phyloP scores from a whole-genome alignment of 805 yeast species.

The Suhomyces pyralidae region DNA sequence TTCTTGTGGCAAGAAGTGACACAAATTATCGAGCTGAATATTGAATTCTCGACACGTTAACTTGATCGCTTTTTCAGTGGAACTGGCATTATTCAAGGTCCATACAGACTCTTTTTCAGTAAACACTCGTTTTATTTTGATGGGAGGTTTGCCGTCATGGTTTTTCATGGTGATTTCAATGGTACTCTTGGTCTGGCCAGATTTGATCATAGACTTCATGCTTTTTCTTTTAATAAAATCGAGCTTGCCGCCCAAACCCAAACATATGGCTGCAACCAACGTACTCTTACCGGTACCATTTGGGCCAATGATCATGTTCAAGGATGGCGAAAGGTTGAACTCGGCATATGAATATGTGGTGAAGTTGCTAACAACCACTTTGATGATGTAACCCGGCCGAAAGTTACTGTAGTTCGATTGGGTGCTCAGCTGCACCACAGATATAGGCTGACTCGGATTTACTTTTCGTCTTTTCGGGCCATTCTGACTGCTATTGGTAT shows the following conservation, averaged over 20 bases:
- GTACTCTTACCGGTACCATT: slow-evolving; percentile 96
- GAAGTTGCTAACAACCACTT: slow-evolving; percentile 57
- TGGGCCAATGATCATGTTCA: slow-evolving; percentile 93
- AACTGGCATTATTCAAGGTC: slow-evolving; percentile 41
- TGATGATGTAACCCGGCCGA: slow-evolving; percentile 47
- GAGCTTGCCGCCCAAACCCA: slow-evolving; percentile 81
- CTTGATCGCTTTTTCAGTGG: slow-evolving; percentile 46
- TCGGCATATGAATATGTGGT: slow-evolving; percentile 68
- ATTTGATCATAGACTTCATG: slow-evolving; percentile 68
- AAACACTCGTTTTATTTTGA: slow-evolving; percentile 46
- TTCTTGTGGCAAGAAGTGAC: slow-evolving; percentile 95
- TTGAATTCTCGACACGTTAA: slow-evolving; percentile 48
- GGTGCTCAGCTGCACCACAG: not conserved
- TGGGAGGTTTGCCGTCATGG: slow-evolving; percentile 26
- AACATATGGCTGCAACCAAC: slow-evolving; percentile 85
- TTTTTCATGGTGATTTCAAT: slow-evolving; percentile 54
- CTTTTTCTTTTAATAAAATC: slow-evolving; percentile 68
- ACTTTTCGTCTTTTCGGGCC: slow-evolving; percentile 8
- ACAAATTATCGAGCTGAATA: slow-evolving; percentile 85
- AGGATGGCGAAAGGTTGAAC: slow-evolving; percentile 72
- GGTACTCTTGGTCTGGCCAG: slow-evolving; percentile 48
- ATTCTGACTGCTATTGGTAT: not conserved
- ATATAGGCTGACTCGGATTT: not conserved
- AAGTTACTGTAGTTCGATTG: slow-evolving; percentile 6
- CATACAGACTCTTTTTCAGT: slow-evolving; percentile 50